Percentiles rank a stretch among this genome's conserved stretches.
Evolutionary conservation across 495 filamentous ascomycete genomes (phyloP).

Genomic region (Bacidia rubella): DNA sequence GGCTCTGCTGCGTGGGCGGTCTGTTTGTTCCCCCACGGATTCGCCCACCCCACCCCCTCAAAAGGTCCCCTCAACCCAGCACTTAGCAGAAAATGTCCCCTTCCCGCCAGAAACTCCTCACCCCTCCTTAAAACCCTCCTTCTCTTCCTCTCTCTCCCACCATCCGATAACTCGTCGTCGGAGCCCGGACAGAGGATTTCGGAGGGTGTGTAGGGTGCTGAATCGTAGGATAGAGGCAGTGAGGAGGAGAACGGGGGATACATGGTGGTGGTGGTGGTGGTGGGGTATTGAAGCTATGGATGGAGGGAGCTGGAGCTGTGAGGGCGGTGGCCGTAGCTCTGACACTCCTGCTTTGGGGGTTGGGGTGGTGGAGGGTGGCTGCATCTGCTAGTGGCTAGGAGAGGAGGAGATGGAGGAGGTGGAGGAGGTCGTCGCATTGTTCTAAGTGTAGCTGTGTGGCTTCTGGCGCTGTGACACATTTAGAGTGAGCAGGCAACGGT

Average conservation of each 20-base stretch:
- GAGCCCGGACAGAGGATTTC: constrained; percentile 29
- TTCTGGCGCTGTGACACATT: too few relatives aligned
- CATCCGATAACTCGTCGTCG: constrained; percentile 40
- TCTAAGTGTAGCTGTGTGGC: too few relatives aligned
- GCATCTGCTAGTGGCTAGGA: too few relatives aligned
- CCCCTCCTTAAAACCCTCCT: constrained; percentile 45
- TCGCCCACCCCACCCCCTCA: constrained; percentile 45
- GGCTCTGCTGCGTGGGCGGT: not conserved
- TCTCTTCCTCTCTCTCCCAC: constrained; percentile 34
- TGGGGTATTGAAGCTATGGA: too few relatives aligned
- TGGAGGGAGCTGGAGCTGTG: too few relatives aligned
- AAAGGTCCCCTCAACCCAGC: constrained; percentile 52
- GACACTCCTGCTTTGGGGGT: too few relatives aligned
- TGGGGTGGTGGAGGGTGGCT: too few relatives aligned
- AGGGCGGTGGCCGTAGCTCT: too few relatives aligned
- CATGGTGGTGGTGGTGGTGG: too few relatives aligned
- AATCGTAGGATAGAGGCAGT: not conserved
- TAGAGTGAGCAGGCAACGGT: not conserved
- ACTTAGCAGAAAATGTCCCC: constrained; percentile 44
- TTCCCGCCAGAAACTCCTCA: constrained; percentile 43
- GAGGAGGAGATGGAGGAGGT: too few relatives aligned
- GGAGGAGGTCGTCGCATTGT: too few relatives aligned
- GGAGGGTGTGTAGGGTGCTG: constrained; percentile 7
- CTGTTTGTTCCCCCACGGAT: constrained; percentile 43
- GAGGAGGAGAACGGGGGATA: too few relatives aligned